Percentiles rank a stretch among this genome's conserved stretches.
These are phyloP conservation scores for Geranium brycei DNA, from an alignment of 345 rosid genomes.

Conservation along the genomic window DNA sequence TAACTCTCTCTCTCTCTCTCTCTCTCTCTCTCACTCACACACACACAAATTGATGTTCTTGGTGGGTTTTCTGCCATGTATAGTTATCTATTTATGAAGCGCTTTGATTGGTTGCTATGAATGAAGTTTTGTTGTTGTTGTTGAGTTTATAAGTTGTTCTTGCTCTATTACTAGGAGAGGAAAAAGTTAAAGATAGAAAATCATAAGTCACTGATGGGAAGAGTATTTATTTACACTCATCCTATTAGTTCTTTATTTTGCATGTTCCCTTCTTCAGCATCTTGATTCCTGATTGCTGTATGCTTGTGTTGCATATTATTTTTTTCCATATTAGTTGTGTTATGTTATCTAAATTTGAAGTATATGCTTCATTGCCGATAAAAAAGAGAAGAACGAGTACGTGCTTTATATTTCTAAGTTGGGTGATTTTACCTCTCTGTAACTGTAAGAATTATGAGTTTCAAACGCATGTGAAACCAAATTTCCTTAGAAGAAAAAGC, in stretches of 20 bases:
- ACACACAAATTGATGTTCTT: neutral
- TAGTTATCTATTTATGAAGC: neutral
- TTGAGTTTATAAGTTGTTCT: neutral
- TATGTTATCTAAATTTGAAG: too few relatives aligned
- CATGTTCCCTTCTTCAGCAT: neutral
- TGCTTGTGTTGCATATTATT: too few relatives aligned
- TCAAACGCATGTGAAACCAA: neutral
- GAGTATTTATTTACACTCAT: too few relatives aligned
- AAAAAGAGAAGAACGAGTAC: too few relatives aligned
- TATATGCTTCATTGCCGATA: too few relatives aligned
- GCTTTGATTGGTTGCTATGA: neutral
- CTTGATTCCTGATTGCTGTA: neutral
- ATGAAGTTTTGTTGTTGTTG: neutral
- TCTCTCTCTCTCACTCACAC: neutral
- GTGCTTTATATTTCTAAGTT: too few relatives aligned
- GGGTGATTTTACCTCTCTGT: too few relatives aligned
- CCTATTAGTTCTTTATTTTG: neutral
- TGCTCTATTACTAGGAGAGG: too few relatives aligned
- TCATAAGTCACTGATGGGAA: too few relatives aligned
- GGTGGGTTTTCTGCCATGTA: neutral
- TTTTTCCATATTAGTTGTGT: too few relatives aligned
- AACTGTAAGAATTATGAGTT: too few relatives aligned
- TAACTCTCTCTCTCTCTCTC: conserved; percentile 11
- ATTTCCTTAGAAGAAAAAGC: neutral
- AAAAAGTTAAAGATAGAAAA: too few relatives aligned